These are phyloP conservation scores for Meira nashicola DNA, from an alignment of 1,284 basidiomycete genomes.

Conservation along the genomic window DNA sequence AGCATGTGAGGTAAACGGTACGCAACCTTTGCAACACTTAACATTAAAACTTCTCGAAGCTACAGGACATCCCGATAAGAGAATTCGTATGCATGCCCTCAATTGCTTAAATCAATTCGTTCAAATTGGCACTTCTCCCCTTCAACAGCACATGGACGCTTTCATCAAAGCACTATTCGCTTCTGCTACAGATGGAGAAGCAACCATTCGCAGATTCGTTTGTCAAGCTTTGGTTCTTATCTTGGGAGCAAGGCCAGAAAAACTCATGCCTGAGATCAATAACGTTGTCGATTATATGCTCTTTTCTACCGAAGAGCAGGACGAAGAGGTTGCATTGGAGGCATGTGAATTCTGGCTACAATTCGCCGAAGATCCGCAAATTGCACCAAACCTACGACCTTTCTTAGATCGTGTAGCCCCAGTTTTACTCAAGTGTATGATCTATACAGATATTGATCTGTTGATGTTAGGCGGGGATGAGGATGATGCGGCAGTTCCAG, in stretches of 20 bases:
- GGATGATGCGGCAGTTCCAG: constrained; percentile 75
- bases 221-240: constrained; percentile 93
- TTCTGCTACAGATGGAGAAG: constrained; percentile 83
- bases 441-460: constrained; percentile 94
- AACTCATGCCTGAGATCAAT: constrained; percentile 89
- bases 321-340: constrained; percentile 61
- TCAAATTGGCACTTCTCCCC: constrained; percentile 65
- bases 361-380: constrained; percentile 87
- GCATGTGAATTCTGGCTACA: constrained; percentile 99
- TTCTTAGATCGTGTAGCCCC: constrained; percentile 84
- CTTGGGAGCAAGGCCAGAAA: constrained; percentile 85
- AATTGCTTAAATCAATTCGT: constrained; percentile 92
- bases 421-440: constrained; percentile 90
- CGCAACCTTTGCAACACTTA: constrained; percentile 46
- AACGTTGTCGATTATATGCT: constrained; percentile 99
- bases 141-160: constrained; percentile 77
- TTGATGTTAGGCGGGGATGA: constrained; percentile 89
- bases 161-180: constrained; percentile 92
- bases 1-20: constrained; percentile 69
- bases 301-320: constrained; percentile 93
- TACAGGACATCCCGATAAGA: constrained; percentile 70
- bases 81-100: constrained; percentile 88
- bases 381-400: constrained; percentile 77
- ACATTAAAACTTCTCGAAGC: constrained; percentile 77
- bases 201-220: constrained; percentile 88